Conservation (phyloP, 495 filamentous ascomycete genomes). For the Daldinia caldariorum region DNA sequence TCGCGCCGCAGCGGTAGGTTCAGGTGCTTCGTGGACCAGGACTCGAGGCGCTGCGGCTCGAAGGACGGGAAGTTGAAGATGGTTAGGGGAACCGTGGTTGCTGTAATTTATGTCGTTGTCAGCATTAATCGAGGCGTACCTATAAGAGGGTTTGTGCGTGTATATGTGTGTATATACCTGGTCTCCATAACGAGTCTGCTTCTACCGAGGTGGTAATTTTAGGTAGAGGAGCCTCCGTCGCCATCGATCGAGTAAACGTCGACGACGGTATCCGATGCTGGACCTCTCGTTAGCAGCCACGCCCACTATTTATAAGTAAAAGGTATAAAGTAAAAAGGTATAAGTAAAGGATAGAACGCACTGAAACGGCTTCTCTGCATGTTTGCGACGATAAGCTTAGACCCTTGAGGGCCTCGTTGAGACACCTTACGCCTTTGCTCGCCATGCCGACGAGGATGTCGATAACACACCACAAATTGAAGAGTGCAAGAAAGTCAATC, state of each 20-base stretch:
- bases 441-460: conserved; percentile 48
- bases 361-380: conserved; percentile 49
- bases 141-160: conserved; percentile 38
- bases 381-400: conserved; percentile 55
- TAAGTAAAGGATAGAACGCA: conserved; percentile 15
- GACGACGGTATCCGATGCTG: conserved; percentile 41
- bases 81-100: conserved; percentile 75
- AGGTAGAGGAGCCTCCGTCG: conserved; percentile 70
- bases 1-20: conserved; percentile 87
- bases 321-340: too few relatives aligned
- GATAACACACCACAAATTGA: conserved; percentile 27
- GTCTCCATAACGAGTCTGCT: conserved; percentile 40
- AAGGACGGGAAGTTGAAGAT: conserved; percentile 90
- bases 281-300: conserved; percentile 11
- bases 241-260: conserved; percentile 71
- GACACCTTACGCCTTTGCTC: conserved; percentile 55
- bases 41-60: conserved; percentile 81
- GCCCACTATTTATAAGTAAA: not conserved
- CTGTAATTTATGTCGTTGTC: conserved; percentile 46
- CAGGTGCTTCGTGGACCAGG: conserved; percentile 84
- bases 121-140: conserved; percentile 16
- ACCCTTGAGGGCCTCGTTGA: conserved; percentile 58
- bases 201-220: conserved; percentile 57
- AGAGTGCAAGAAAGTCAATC: conserved; percentile 14
- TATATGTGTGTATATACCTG: conserved; percentile 24